These are phyloP conservation scores for Polyporus tsugae DNA, from an alignment of 1,284 basidiomycete species.

Conservation along the genomic window DNA sequence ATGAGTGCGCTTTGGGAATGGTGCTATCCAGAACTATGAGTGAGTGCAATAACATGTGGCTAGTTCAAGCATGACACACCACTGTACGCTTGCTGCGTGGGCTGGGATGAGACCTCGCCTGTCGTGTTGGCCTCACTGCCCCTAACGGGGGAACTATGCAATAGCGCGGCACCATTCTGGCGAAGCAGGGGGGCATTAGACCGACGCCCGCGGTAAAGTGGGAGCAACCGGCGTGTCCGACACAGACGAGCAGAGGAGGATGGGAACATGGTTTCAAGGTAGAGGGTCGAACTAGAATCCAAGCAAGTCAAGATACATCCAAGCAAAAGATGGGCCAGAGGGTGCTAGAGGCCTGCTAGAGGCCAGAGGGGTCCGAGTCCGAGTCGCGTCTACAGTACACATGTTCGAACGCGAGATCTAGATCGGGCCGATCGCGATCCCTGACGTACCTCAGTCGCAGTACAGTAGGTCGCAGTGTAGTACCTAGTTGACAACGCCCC, in stretches of 20 bases:
- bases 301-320: not conserved
- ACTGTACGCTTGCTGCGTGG: not conserved
- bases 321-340: not conserved
- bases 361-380: not conserved
- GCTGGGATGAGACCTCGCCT: not conserved
- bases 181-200: not conserved
- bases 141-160: not conserved
- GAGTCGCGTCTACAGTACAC: not conserved
- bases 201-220: not conserved
- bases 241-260: not conserved
- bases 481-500: not conserved
- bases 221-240: not conserved
- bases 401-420: conserved; percentile 3
- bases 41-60: not conserved
- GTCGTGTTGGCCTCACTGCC: not conserved
- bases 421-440: not conserved
- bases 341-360: not conserved
- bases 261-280: not conserved
- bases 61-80: not conserved
- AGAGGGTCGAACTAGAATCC: not conserved
- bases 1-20: conserved; percentile 29
- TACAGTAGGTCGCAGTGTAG: no score
- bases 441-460: not conserved
- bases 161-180: not conserved
- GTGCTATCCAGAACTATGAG: conserved; percentile 14